Percentiles rank a stretch among this genome's conserved stretches.
These are phyloP conservation scores for Fusarium sp. DNA, from an alignment of 2,329 filamentous ascomycete genomes.

Conservation along the genomic window DNA sequence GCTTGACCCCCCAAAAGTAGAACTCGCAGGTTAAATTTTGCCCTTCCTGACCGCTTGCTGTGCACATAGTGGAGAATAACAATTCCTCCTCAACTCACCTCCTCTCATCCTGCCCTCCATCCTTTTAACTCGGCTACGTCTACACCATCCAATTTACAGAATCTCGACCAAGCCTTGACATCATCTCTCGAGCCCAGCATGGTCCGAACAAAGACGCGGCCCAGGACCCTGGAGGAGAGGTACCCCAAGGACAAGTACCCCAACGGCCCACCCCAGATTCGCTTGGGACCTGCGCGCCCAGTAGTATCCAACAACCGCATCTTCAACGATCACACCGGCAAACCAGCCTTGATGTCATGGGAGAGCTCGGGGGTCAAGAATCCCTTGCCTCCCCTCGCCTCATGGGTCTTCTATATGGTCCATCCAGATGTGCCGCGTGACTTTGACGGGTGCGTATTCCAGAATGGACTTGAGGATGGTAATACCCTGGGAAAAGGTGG, in stretches of 20 bases:
- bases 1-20: too few relatives aligned
- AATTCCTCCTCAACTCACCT: too few relatives aligned
- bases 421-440: not conserved
- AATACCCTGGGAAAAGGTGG: not conserved
- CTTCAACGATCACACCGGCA: constrained; percentile 1
- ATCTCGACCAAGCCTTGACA: not conserved
- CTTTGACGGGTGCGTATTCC: not conserved
- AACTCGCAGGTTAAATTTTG: too few relatives aligned
- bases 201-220: not conserved
- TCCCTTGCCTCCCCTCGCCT: not conserved
- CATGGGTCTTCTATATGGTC: not conserved
- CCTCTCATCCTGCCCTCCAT: not conserved
- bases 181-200: not conserved
- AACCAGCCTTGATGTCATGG: not conserved
- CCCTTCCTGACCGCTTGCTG: too few relatives aligned
- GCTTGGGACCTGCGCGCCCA: not conserved
- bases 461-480: not conserved
- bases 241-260: not conserved
- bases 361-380: not conserved
- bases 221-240: not conserved
- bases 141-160: not conserved
- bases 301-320: not conserved
- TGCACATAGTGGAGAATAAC: too few relatives aligned
- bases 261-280: not conserved
- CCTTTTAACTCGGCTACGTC: not conserved